Base-by-base conservation (phyloP, 2,329 filamentous ascomycete genomes). In the Alternaria rosae region DNA sequence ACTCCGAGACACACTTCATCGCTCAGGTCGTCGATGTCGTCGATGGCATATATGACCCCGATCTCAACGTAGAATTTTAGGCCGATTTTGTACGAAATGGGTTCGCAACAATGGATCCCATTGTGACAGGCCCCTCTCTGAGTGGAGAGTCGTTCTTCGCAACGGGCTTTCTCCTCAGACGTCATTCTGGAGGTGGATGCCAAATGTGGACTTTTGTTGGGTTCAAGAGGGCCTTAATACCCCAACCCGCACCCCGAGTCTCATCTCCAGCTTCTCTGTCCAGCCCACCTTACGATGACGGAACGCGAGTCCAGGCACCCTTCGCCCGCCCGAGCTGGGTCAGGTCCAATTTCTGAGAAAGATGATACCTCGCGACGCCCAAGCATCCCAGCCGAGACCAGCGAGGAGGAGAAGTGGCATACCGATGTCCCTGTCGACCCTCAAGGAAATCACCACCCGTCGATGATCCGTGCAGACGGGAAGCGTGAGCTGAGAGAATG, bases 401-500 rank as follows among this genome's bases (percentile, higher is more conserved):
- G 59, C 52, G 57, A 68, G 17, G 63, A 65, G 10, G 67, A 64
- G 47, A 68, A 68, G 30, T 66, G 59, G 28, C 42, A 44, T 10
- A 43, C 20, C 13, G 53, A 54, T 32, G 47, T 53, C 7, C 65
- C 63, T 4, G 61, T 63, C 7, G 63, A 64, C 20, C 25, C 59
- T 3, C 54, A 66, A 3, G 51, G 65, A 26, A 17, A 20, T n/a
- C 63, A 55, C 13, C 67, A 64, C 8, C 67, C 57, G 20, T 67
- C 51, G 7, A 62, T 44, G 30, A 45, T 61, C 3, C 61, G 57
- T n/a, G 30, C 57, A 26, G 47, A 72, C 23, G 69, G 68, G 23
- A 70, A 68, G 50, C 65, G 68, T 26, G 70, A 73, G 38, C 32
- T 72, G 38, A 66, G 63, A 30, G 83, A 85, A 58, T 76, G 74